Percentiles rank a stretch among this genome's conserved stretches.
Evolutionary conservation across 163 green algal species (phyloP).

Genomic region (Trebouxia gelatinosa): DNA sequence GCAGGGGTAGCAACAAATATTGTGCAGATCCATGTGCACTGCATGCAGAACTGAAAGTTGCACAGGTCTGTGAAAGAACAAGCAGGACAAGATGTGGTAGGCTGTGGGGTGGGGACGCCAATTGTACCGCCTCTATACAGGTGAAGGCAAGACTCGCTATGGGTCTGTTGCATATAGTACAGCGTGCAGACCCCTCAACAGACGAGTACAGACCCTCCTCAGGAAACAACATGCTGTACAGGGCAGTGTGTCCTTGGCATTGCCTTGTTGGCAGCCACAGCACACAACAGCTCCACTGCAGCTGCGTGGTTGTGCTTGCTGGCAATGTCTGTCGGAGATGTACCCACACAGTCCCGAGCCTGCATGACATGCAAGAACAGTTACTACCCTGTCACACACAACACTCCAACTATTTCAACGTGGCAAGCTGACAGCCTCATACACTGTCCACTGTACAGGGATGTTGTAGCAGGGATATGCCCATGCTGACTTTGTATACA

Average conservation of each 20-base stretch:
- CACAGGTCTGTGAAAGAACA: too few relatives aligned
- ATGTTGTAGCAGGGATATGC: too few relatives aligned
- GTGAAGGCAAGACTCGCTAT: not conserved
- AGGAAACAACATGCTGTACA: not conserved
- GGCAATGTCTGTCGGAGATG: constrained; percentile 5
- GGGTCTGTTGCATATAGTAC: not conserved
- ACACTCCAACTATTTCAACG: too few relatives aligned
- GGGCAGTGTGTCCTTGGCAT: not conserved
- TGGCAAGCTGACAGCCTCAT: too few relatives aligned
- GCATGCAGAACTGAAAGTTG: too few relatives aligned
- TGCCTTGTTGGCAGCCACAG: not conserved
- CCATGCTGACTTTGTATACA: too few relatives aligned
- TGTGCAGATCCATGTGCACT: too few relatives aligned
- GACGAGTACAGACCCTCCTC: not conserved
- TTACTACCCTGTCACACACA: too few relatives aligned
- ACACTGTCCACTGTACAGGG: too few relatives aligned
- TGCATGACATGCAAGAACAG: too few relatives aligned
- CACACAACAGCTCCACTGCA: constrained; percentile 16
- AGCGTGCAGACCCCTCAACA: not conserved
- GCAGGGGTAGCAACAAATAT: too few relatives aligned
- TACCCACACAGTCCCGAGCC: constrained; percentile 16
- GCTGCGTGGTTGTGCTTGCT: constrained; percentile 24
- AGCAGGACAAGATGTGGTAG: too few relatives aligned
- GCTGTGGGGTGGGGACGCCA: not conserved
- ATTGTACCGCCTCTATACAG: not conserved